These are phyloP conservation scores for Cytospora chrysosperma DNA, from an alignment of 2,329 filamentous ascomycete species.

Conservation along the genomic window DNA sequence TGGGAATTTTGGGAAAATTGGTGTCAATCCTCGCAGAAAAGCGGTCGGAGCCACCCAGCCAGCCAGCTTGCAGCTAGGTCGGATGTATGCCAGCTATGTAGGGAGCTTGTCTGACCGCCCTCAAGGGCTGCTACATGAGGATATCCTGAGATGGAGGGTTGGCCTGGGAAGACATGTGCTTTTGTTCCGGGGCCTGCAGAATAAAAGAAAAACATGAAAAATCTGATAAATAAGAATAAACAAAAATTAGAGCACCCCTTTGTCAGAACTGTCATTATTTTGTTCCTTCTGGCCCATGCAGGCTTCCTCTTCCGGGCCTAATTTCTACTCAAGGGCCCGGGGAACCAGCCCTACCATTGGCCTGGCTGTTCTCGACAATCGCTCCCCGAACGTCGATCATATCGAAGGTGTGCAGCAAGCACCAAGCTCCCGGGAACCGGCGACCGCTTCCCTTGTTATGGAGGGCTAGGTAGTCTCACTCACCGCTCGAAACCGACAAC, in stretches of 20 bases:
- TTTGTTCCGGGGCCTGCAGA: slow-evolving; percentile 11
- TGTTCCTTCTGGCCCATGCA: not conserved
- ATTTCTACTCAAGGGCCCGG: slow-evolving; percentile 5
- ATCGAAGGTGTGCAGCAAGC: not conserved
- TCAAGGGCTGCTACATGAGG: too few relatives aligned
- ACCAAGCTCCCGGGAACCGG: slow-evolving; percentile 12
- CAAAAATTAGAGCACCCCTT: too few relatives aligned
- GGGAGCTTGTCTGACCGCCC: slow-evolving; percentile 17
- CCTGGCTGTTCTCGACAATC: slow-evolving; percentile 15
- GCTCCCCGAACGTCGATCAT: slow-evolving; percentile 21
- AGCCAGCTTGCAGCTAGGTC: not conserved
- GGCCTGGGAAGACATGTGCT: not conserved
- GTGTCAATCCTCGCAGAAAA: slow-evolving; percentile 9
- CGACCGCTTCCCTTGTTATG: not conserved
- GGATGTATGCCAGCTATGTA: not conserved
- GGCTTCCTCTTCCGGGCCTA: slow-evolving; percentile 17
- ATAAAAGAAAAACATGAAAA: not conserved
- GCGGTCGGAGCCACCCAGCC: slow-evolving; percentile 10
- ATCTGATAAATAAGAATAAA: too few relatives aligned
- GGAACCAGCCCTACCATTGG: slow-evolving; percentile 23
- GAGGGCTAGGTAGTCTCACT: slow-evolving; percentile 1
- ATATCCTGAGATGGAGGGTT: slow-evolving; percentile 15
- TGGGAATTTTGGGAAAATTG: not conserved
- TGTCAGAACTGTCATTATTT: too few relatives aligned
- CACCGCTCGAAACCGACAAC: slow-evolving; percentile 10